Conservation (phyloP, 2,329 filamentous ascomycete species). For the Epichloe gansuensis region DNA sequence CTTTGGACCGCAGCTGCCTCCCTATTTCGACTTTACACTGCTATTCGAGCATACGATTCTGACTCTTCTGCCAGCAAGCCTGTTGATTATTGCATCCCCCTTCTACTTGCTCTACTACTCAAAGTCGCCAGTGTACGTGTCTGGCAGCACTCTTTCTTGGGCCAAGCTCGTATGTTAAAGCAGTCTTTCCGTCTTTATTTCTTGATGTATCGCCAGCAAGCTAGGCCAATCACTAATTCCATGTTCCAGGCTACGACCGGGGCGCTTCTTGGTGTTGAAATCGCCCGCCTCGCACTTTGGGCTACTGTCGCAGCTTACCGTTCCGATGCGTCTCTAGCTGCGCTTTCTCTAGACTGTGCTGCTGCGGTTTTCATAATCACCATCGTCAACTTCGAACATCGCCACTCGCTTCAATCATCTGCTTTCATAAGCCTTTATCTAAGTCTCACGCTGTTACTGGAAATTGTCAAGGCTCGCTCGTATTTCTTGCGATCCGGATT, state of each 20-base stretch:
- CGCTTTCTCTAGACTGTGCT: constrained; percentile 15
- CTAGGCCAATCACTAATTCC: background rate
- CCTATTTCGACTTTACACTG: constrained; percentile 10
- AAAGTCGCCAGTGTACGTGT: constrained; percentile 1
- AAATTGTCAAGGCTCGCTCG: constrained; percentile 24
- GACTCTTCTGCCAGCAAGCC: constrained; percentile 3
- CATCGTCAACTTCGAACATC: constrained; percentile 20
- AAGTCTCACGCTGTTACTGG: constrained; percentile 25
- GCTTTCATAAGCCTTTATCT: constrained; percentile 27
- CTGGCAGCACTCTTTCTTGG: constrained; percentile 6
- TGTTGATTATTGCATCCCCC: constrained; percentile 1
- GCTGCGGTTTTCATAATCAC: constrained; percentile 12
- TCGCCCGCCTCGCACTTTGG: constrained; percentile 14
- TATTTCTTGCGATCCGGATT: constrained; percentile 4
- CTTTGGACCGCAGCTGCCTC: constrained; percentile 3
- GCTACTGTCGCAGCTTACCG: constrained; percentile 5
- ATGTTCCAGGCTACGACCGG: constrained; percentile 10
- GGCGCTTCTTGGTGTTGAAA: constrained; percentile 15
- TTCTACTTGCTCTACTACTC: constrained; percentile 2
- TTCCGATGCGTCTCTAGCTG: constrained; percentile 13
- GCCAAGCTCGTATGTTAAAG: constrained; percentile 10
- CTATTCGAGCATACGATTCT: constrained; percentile 5
- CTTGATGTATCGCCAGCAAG: background rate
- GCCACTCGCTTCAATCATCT: constrained; percentile 25
- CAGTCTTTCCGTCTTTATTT: background rate